A percentile compares a stretch with the other conserved stretches of the same genome.
These are phyloP conservation scores for Hypocrella siamensis DNA, from an alignment of 2,329 filamentous ascomycete genomes.

Conservation along the genomic window DNA sequence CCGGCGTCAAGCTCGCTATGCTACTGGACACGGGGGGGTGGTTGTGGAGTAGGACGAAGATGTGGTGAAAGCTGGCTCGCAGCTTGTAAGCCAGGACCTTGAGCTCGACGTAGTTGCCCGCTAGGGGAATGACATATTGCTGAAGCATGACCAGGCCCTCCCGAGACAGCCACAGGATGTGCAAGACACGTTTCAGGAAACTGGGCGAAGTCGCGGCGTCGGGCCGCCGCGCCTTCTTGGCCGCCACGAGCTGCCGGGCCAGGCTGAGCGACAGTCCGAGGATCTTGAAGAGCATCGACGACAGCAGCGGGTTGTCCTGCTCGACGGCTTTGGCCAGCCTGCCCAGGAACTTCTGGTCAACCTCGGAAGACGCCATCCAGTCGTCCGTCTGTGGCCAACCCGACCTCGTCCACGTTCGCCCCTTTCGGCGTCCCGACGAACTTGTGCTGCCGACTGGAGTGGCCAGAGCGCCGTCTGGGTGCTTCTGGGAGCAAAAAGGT, in stretches of 20 bases:
- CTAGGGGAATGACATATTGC: slow-evolving; percentile 73
- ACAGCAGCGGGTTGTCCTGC: slow-evolving; percentile 62
- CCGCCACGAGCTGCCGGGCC: slow-evolving; percentile 66
- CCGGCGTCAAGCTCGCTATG: slow-evolving; percentile 36
- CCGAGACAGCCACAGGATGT: slow-evolving; percentile 89
- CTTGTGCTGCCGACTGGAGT: too few species aligned
- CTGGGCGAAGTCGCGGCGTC: slow-evolving; percentile 65
- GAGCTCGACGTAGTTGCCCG: slow-evolving; percentile 62
- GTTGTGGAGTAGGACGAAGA: slow-evolving; percentile 94
- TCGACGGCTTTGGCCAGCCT: slow-evolving; percentile 70
- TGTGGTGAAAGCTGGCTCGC: slow-evolving; percentile 86
- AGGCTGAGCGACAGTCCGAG: slow-evolving; percentile 82
- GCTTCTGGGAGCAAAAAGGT: too few species aligned
- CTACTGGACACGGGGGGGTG: slow-evolving; percentile 57
- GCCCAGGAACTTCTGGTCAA: slow-evolving; percentile 94
- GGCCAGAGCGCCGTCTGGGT: too few species aligned
- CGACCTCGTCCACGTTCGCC: too few species aligned
- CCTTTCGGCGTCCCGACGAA: too few species aligned
- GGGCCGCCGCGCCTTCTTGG: slow-evolving; percentile 68
- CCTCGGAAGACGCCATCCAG: slow-evolving; percentile 85
- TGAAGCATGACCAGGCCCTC: slow-evolving; percentile 84
- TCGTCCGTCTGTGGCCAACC: not conserved
- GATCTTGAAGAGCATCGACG: slow-evolving; percentile 75
- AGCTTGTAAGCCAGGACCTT: slow-evolving; percentile 86
- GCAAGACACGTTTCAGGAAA: slow-evolving; percentile 65